A percentile compares a stretch with the other conserved stretches of the same genome.
These are phyloP conservation scores for Penstemon barbatus DNA, from an alignment of 257 asterid genomes.

Conservation along the genomic window DNA sequence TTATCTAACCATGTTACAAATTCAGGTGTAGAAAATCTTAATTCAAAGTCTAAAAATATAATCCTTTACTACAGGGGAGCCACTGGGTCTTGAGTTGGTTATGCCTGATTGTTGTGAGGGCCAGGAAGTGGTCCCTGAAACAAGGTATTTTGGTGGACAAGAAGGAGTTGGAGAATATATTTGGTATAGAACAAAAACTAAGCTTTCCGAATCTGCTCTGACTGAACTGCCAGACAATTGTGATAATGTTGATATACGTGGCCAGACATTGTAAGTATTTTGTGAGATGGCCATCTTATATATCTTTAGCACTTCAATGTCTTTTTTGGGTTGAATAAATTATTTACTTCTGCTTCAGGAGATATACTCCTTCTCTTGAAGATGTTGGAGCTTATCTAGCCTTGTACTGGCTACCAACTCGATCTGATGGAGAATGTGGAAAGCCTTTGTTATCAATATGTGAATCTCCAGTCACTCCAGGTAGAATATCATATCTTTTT, in stretches of 20 bases:
- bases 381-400: slow-evolving; percentile 88
- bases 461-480: slow-evolving; percentile 82
- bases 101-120: slow-evolving; percentile 88
- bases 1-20: neutral
- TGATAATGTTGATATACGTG: slow-evolving; percentile 53
- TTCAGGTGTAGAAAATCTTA: slow-evolving; percentile 5
- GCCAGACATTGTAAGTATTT: slow-evolving; percentile 61
- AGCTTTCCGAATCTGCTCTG: slow-evolving; percentile 62
- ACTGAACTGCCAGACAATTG: slow-evolving; percentile 47
- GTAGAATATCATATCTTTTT: slow-evolving; percentile 41
- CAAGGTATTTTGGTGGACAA: slow-evolving; percentile 80
- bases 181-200: slow-evolving; percentile 76
- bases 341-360: slow-evolving; percentile 47
- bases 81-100: slow-evolving; percentile 66
- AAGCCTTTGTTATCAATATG: slow-evolving; percentile 62
- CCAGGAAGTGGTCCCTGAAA: slow-evolving; percentile 65
- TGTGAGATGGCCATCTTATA: slow-evolving; percentile 6
- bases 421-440: slow-evolving; percentile 79
- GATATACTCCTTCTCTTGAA: slow-evolving; percentile 68
- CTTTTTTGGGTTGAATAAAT: neutral
- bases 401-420: slow-evolving; percentile 76
- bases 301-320: neutral
- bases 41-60: slow-evolving; percentile 25
- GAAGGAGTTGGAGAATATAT: slow-evolving; percentile 84
- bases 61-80: slow-evolving; percentile 62